These are phyloP conservation scores for Verticillium nubilum DNA, from an alignment of 2,329 filamentous ascomycete species.

Conservation along the genomic window DNA sequence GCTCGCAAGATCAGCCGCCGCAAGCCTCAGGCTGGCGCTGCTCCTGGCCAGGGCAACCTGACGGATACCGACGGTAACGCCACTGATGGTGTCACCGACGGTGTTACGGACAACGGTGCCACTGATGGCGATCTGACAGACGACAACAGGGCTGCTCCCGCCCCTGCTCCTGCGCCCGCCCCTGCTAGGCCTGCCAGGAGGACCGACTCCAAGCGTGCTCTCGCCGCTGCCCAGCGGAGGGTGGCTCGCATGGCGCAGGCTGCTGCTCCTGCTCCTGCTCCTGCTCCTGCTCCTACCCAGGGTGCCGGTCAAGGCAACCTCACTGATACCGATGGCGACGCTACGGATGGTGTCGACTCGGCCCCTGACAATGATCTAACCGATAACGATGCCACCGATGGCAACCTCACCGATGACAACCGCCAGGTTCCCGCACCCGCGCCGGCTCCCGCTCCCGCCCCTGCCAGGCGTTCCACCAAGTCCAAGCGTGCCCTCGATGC, in stretches of 20 bases:
- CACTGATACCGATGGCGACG: neutral
- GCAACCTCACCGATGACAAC: neutral
- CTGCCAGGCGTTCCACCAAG: neutral
- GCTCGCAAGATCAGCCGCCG: neutral
- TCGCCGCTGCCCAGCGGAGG: neutral
- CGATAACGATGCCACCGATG: neutral
- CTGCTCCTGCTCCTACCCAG: constrained; percentile 4
- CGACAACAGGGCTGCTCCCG: neutral
- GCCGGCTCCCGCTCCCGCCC: neutral
- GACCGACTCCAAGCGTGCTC: neutral
- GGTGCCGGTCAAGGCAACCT: constrained; percentile 6
- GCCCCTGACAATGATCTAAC: neutral
- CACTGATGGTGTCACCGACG: neutral
- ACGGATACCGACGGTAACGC: neutral
- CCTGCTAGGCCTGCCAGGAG: neutral
- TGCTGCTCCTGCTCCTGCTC: neutral
- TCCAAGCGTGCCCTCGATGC: neutral
- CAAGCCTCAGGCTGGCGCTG: neutral
- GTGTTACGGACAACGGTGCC: neutral
- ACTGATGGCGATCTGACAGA: neutral
- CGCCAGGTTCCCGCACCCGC: neutral
- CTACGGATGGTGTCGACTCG: neutral
- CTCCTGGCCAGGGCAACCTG: neutral
- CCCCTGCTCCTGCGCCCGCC: neutral
- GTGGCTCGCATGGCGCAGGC: neutral